Evolutionary conservation across 805 yeast species (phyloP).

Genomic region (Wickerhamomyces xylosicus): DNA sequence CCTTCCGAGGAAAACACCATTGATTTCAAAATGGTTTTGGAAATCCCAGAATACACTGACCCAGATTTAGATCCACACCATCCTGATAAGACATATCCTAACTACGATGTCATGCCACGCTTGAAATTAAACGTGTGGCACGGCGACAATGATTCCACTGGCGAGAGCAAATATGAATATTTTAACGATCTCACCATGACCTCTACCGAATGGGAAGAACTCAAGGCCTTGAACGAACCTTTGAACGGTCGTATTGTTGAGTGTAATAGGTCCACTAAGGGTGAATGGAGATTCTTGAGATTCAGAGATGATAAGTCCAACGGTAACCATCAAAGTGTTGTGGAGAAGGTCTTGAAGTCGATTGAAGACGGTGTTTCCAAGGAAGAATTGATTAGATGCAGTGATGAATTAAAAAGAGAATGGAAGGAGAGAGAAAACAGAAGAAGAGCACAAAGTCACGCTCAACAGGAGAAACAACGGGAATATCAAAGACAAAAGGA

Average conservation of each 20-base stretch:
- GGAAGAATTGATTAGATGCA: slow-evolving; percentile 57
- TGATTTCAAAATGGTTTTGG: slow-evolving; percentile 67
- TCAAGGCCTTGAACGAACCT: slow-evolving; percentile 67
- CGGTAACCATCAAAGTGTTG: slow-evolving; percentile 79
- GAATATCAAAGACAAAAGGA: not conserved
- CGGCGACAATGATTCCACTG: slow-evolving; percentile 43
- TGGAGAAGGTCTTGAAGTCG: slow-evolving; percentile 71
- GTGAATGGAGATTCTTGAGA: slow-evolving; percentile 72
- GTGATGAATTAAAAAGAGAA: slow-evolving; percentile 41
- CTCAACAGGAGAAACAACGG: too few species aligned
- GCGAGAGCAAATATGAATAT: slow-evolving; percentile 49
- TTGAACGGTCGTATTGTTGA: slow-evolving; percentile 85
- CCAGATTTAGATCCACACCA: slow-evolving; percentile 51
- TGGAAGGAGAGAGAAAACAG: slow-evolving; percentile 52
- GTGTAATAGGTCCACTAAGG: slow-evolving; percentile 53
- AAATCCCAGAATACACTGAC: slow-evolving; percentile 50
- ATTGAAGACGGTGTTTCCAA: slow-evolving; percentile 80
- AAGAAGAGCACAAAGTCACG: slow-evolving; percentile 6
- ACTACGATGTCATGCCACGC: slow-evolving; percentile 73
- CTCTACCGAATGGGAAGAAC: slow-evolving; percentile 71
- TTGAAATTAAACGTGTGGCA: slow-evolving; percentile 69
- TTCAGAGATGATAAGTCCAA: slow-evolving; percentile 88
- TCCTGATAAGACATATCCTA: slow-evolving; percentile 61
- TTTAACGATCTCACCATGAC: slow-evolving; percentile 54
- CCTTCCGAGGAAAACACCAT: slow-evolving; percentile 93